Base-by-base conservation (phyloP, 1,284 basidiomycete genomes). In the Apiotrichum veenhuisii region DNA sequence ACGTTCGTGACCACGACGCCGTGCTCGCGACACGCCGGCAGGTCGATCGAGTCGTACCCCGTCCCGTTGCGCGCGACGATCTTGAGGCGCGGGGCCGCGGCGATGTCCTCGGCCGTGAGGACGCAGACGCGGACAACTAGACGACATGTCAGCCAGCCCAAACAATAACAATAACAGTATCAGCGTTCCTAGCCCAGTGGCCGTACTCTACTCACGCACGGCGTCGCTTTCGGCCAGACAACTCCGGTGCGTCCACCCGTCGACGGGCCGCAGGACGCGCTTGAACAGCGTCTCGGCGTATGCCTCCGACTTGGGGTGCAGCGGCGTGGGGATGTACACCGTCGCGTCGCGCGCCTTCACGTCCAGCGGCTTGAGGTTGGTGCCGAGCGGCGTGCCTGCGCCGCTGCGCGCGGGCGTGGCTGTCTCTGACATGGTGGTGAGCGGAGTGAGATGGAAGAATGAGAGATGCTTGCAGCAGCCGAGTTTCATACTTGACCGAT, bases 1-100 rank as follows among this genome's bases (percentile, higher is more conserved):
- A 83, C 60, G 55, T 77, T 85, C 26, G 80, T 83, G 1, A 87
- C 85, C 1, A 79, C 64, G 23, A 87, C 80, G 0, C 82, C 83
- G 42, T 80, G 80, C 46, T 73, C 67, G 41, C 78, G 78, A 1
- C 84, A 84, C 0, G 66, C 68, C 0, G 49, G 54, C n/a, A 72
- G 52, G 55, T 78, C 68, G 43, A 78, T 71, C 30, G 56, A 57
- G 30, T 74, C 73, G 40, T 59, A 61, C 0, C 72, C 72, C 7
- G 68, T 66, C 0, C 73, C 72, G 45, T 69, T 72, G 22, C 73
- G 53, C 4, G 68, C 58, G 41, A 74, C 69, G 27, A 64, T 66
- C 23, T 61, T 50, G 2, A 72, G 55, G 4, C 48, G 53, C 7
- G 59, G 55, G 2, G 67, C 62, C 15, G 42, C 40, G 7, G 40